A percentile compares a stretch with the other conserved stretches of the same genome.
Evolutionary conservation across 179 eudicot genomes (phyloP).

Genomic region (Heliamphora ciliata): DNA sequence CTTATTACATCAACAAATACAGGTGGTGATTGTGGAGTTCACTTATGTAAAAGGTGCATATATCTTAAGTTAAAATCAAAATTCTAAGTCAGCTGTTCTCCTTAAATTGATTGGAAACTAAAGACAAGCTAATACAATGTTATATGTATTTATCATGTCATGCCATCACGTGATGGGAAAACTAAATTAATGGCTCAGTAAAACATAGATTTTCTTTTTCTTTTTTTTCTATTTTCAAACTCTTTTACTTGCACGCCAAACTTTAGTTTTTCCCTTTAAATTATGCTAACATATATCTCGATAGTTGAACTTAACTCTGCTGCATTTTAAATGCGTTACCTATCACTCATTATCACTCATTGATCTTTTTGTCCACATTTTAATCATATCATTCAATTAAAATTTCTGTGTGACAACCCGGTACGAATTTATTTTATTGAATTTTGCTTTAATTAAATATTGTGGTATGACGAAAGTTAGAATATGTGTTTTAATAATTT

Average conservation of each 20-base stretch:
- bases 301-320: neutral
- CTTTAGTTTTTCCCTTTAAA: too few species aligned
- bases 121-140: constrained; percentile 4
- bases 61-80: neutral
- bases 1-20: neutral
- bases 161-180: neutral
- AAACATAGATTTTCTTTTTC: constrained; percentile 5
- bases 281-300: neutral
- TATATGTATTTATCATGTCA: neutral
- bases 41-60: neutral
- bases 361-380: neutral
- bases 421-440: too few species aligned
- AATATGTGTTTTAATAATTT: too few species aligned
- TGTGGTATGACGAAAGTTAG: too few species aligned
- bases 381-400: neutral
- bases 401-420: too few species aligned
- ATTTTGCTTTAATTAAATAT: too few species aligned
- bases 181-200: neutral
- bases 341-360: neutral
- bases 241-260: neutral
- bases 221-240: too few species aligned
- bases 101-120: neutral
- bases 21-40: neutral
- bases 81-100: neutral
- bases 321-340: neutral